These are phyloP conservation scores for Capsicum pubescens DNA, from an alignment of 257 asterid species.

Conservation along the genomic window DNA sequence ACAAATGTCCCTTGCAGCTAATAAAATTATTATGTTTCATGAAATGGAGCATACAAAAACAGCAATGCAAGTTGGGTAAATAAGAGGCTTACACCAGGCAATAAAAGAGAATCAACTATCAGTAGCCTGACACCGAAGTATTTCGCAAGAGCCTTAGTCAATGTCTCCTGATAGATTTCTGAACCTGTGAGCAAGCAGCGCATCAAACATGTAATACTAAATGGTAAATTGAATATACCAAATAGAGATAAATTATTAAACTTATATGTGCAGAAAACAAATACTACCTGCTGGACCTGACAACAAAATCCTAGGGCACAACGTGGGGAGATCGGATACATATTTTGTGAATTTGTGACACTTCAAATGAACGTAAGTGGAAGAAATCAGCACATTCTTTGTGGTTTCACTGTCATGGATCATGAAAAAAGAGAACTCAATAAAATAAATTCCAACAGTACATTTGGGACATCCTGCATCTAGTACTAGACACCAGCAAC, in stretches of 20 bases:
- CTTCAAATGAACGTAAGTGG: slow-evolving; percentile 74
- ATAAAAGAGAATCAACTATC: slow-evolving; percentile 64
- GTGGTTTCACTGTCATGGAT: slow-evolving; percentile 68
- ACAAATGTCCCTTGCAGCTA: background rate
- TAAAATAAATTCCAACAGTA: background rate
- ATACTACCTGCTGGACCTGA: slow-evolving; percentile 86
- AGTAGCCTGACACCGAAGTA: slow-evolving; percentile 67
- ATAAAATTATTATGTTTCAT: slow-evolving; percentile 23
- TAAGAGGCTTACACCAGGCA: slow-evolving; percentile 75
- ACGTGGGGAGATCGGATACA: slow-evolving; percentile 67
- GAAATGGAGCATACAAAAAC: slow-evolving; percentile 24
- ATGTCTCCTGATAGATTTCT: slow-evolving; percentile 84
- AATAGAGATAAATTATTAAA: slow-evolving; percentile 12
- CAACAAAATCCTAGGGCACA: slow-evolving; percentile 80
- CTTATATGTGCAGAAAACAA: slow-evolving; percentile 8
- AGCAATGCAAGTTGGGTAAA: slow-evolving; percentile 21
- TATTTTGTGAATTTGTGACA: slow-evolving; percentile 54
- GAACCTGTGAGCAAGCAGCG: slow-evolving; percentile 58
- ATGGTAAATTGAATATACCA: slow-evolving; percentile 32
- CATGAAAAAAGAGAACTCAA: background rate
- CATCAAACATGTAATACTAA: background rate
- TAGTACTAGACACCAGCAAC: slow-evolving; percentile 21
- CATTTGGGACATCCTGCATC: slow-evolving; percentile 18
- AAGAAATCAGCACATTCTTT: slow-evolving; percentile 77
- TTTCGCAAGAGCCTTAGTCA: slow-evolving; percentile 79